phyloP scores from a whole-genome alignment of 768 basidiomycete species.

The Tylopilus balloui region DNA sequence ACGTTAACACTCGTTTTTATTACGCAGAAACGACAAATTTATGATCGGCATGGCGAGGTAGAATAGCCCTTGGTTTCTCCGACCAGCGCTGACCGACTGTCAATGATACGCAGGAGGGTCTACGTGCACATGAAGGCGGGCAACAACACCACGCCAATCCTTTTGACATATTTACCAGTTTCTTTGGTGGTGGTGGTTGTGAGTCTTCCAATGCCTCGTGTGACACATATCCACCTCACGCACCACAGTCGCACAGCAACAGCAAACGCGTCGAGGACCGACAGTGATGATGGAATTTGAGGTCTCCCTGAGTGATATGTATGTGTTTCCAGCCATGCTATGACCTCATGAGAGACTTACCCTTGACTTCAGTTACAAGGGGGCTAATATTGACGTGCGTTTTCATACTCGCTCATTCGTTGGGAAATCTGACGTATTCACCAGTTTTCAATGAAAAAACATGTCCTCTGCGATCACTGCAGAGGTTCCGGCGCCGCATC shows the following conservation, averaged over 20 bases:
- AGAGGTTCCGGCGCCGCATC: constrained; percentile 93
- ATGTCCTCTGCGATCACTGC: constrained; percentile 94
- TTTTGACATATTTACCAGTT: constrained; percentile 89
- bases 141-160: constrained; percentile 74
- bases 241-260: constrained; percentile 32
- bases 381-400: constrained; percentile 76
- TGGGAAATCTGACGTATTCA: constrained; percentile 2
- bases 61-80: constrained; percentile 6
- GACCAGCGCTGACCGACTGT: constrained; percentile 5
- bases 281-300: constrained; percentile 80
- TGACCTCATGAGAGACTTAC: not conserved
- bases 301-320: constrained; percentile 83
- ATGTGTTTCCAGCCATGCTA: constrained; percentile 22
- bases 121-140: constrained; percentile 90
- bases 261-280: constrained; percentile 71
- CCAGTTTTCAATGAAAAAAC: constrained; percentile 90
- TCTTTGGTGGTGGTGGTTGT: constrained; percentile 86
- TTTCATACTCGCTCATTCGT: not conserved
- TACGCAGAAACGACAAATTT: constrained; percentile 82
- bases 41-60: constrained; percentile 91
- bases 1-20: not conserved
- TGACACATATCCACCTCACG: not conserved
- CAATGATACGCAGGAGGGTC: constrained; percentile 59
- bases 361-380: constrained; percentile 60
- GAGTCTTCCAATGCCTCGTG: constrained; percentile 26